Evolutionary conservation across 78 protist species (phyloP), one percentile per base, ranked within the genome.

Genomic region (Neovahlkampfia damariscottae): DNA sequence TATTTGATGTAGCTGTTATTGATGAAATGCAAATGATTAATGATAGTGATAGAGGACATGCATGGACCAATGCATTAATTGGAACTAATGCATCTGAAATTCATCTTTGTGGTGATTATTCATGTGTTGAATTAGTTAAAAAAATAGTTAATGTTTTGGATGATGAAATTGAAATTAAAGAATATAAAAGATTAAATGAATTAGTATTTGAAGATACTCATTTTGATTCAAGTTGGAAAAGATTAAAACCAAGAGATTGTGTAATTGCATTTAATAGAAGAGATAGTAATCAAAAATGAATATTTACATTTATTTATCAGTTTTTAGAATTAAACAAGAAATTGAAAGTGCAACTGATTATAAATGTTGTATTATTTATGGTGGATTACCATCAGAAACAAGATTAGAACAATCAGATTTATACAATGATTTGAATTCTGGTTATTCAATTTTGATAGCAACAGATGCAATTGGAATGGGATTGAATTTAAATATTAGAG

Each of bases 391-490:
- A 38, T 88, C 87, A 0, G 67, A 10, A 0, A 80, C 80, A 5
- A 74, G 93, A n/a, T 72, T 37, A 1, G 7, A 68, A 35, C 90
- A 89, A 41, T 71, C 91, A 0, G 29, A 40, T 28, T 29, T 29
- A 0, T 89, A 84, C 78, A 89, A 89, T 73, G 72, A 67, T 5
- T 41, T 35, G 0, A 50, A 19, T 19, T 50, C 62, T 50, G 62
- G 62, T 19, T 3, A 37, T 29, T n/a, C 29, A 5, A 80, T 77
- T 5, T 62, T 91, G 2, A 84, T 91, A 2, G 92, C 95, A 28
- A 59, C 91, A 1, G 92, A 91, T 62, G 92, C 92, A 0, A 72
- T 91, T 40, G 95, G 91, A 32, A 88, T 88, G 89, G 95, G 95
- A 29, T 82, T 91, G 19, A 91, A 91, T 76, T 59, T 91, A 9